These are phyloP conservation scores for Senna siamea DNA, from an alignment of 306 rosid species.

Conservation along the genomic window DNA sequence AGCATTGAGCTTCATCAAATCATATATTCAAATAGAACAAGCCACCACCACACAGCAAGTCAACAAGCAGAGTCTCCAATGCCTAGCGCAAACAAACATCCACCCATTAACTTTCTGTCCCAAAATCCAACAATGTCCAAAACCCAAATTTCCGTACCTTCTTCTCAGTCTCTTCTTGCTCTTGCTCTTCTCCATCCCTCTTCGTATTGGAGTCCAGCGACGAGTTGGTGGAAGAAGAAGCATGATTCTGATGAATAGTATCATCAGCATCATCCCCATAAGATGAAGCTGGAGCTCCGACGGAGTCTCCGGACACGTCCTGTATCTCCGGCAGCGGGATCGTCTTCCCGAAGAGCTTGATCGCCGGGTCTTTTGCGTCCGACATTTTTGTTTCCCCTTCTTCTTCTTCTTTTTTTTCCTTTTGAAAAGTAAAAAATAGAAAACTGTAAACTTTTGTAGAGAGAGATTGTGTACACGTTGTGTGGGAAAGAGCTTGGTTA, in stretches of 20 bases:
- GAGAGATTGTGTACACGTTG: constrained; percentile 35
- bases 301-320: constrained; percentile 21
- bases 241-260: constrained; percentile 23
- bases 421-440: not conserved
- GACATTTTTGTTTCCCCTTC: constrained; percentile 46
- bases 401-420: not conserved
- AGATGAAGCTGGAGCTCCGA: constrained; percentile 18
- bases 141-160: constrained; percentile 31
- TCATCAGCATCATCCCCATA: constrained; percentile 31
- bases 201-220: constrained; percentile 34
- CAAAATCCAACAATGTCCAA: constrained; percentile 18
- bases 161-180: not conserved
- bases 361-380: constrained; percentile 53
- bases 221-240: constrained; percentile 32
- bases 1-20: constrained; percentile 13
- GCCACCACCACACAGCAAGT: constrained; percentile 34
- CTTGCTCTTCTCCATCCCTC: constrained; percentile 43
- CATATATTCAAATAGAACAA: not conserved
- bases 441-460: constrained; percentile 18
- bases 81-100: constrained; percentile 35
- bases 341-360: constrained; percentile 86
- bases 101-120: constrained; percentile 23
- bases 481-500: too few species aligned
- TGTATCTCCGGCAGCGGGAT: constrained; percentile 55
- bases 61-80: constrained; percentile 39